Percentiles rank a stretch among this genome's conserved stretches.
These are phyloP conservation scores for Cercospora berteroae DNA, from an alignment of 2,329 filamentous ascomycete genomes.

Conservation along the genomic window DNA sequence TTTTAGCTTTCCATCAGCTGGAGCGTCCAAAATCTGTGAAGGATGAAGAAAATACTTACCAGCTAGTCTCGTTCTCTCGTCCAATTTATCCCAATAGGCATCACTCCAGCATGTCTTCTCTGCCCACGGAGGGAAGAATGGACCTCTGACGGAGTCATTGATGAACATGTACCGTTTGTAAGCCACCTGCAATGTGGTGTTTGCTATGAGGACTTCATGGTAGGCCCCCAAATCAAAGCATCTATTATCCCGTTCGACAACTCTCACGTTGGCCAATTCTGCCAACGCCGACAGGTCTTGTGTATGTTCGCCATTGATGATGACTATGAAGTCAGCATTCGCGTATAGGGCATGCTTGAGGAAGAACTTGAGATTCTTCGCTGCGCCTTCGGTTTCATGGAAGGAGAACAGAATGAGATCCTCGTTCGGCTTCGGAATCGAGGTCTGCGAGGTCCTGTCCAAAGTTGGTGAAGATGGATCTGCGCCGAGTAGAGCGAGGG, in stretches of 20 bases:
- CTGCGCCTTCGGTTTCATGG: slow-evolving; percentile 15
- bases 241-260: slow-evolving; percentile 18
- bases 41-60: not conserved
- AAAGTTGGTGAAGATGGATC: slow-evolving; percentile 1
- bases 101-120: slow-evolving; percentile 22
- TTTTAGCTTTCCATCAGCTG: not conserved
- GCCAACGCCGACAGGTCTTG: not conserved
- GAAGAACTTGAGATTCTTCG: slow-evolving; percentile 22
- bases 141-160: slow-evolving; percentile 20
- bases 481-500: not conserved
- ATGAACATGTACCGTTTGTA: slow-evolving; percentile 23
- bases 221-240: slow-evolving; percentile 23
- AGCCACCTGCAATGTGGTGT: not conserved
- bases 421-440: not conserved
- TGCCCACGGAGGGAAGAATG: slow-evolving; percentile 20
- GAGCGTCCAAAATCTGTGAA: not conserved
- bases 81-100: slow-evolving; percentile 21
- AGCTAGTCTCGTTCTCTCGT: slow-evolving; percentile 11
- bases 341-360: slow-evolving; percentile 18
- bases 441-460: slow-evolving; percentile 12
- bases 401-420: slow-evolving; percentile 24
- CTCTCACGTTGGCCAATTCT: slow-evolving; percentile 16
- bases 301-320: slow-evolving; percentile 23
- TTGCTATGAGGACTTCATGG: slow-evolving; percentile 12
- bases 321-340: slow-evolving; percentile 25